Evolutionary conservation across 2,329 filamentous ascomycete species (phyloP), one percentile per base, ranked within the genome.

Genomic region (Lasiodiplodia theobromae): DNA sequence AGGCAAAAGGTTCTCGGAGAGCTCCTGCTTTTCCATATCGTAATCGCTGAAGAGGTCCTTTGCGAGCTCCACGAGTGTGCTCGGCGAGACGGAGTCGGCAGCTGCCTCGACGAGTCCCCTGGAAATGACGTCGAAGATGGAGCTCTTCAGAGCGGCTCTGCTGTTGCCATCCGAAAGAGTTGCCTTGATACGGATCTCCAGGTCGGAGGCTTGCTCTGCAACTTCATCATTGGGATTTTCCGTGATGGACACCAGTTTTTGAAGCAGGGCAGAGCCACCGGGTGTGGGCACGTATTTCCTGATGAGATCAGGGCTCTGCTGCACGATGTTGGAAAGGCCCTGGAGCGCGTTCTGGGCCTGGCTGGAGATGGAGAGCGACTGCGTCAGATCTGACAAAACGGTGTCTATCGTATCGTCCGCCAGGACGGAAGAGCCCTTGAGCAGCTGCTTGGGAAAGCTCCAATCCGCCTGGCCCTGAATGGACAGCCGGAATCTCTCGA

Each of bases 1-100:
- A 0, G 93, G 93, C 47, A 96, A 82, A 4, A 95, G 78, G 84
- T 64, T 57, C 14, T 64, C 47, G 4, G 64, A 53, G 5, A 65
- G 28, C n/a, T 65, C 67, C 18, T n/a, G 8, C 10, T 47, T 57
- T 10, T 40, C 47, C 37, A 47, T 21, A n/a, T 58, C 67, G n/a
- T 58, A 38, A 38, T 71, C 76, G 23, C 80, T 79, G 54, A 87
- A 68, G 5, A 86, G 74, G 64, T 86, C 85, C 68, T 82, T 80
- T 2, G 85, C 84, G 66, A 89, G 82, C 40, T 83, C 82, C 18
- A 87, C 78, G n/a, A 90, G 76, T 6, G 86, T 85, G 62, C 85
- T 83, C n/a, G 88, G 80, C 1, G 87, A 86, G 40, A 81, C 71
- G 28, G 77, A 78, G 37, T 80, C 77, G 70, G 75, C 69, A 23